Evolutionary conservation across 164 flowering plant species (phyloP).

Genomic region (Houttuynia cordata): DNA sequence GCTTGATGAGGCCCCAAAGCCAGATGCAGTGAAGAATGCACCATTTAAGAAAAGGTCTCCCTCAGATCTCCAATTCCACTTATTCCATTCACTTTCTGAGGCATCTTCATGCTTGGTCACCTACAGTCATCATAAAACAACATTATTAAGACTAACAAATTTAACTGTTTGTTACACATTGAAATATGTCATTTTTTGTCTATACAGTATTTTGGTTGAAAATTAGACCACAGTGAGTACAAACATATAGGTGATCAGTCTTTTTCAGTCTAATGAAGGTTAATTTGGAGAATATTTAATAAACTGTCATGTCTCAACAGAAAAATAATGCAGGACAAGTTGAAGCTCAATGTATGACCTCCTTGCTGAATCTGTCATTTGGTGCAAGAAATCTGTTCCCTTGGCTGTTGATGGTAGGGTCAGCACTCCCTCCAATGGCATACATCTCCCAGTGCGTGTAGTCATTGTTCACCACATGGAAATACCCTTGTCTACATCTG

Average conservation of each 20-base stretch:
- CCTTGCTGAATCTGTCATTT: conserved; percentile 28
- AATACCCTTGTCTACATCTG: conserved; percentile 72
- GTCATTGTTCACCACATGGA: conserved; percentile 83
- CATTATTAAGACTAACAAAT: neutral
- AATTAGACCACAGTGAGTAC: too few species aligned
- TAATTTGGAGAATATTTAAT: neutral
- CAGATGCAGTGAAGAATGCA: conserved; percentile 56
- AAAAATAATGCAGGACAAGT: neutral
- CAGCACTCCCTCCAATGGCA: conserved; percentile 80
- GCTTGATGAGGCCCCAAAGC: conserved; percentile 48
- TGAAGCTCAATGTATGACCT: conserved; percentile 22
- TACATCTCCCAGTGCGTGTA: conserved; percentile 78
- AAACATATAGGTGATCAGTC: too few species aligned
- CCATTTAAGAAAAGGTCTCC: conserved; percentile 71
- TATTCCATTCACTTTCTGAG: conserved; percentile 37
- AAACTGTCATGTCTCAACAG: neutral
- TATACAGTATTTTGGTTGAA: too few species aligned
- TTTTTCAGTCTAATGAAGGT: too few species aligned
- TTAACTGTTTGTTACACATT: too few species aligned
- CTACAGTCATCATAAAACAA: conserved; percentile 11
- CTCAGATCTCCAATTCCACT: conserved; percentile 74
- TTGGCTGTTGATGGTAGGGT: conserved; percentile 71
- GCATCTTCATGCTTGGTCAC: conserved; percentile 63
- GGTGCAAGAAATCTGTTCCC: conserved; percentile 81
- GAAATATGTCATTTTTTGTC: too few species aligned